Evolutionary conservation across 441 rosid genomes (phyloP).

Genomic region (Kokia cookei): DNA sequence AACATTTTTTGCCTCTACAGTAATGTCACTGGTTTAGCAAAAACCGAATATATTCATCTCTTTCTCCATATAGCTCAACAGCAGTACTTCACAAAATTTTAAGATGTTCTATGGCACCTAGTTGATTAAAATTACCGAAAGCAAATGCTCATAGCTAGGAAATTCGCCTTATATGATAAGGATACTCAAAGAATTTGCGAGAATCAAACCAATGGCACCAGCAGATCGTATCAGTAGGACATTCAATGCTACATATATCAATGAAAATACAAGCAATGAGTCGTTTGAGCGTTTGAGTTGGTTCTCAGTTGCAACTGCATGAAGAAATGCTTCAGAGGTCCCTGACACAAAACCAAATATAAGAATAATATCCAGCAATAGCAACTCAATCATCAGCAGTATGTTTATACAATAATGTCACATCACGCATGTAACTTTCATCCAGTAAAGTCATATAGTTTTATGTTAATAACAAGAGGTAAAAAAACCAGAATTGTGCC

Average conservation of each 20-base stretch:
- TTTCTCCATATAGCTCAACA: not conserved
- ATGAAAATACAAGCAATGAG: constrained; percentile 66
- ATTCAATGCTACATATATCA: constrained; percentile 49
- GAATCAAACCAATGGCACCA: constrained; percentile 82
- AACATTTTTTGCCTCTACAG: not conserved
- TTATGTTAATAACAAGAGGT: not conserved
- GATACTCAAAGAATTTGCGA: constrained; percentile 90
- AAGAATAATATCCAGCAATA: not conserved
- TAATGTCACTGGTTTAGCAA: not conserved
- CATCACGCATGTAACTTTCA: not conserved
- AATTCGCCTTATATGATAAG: constrained; percentile 19
- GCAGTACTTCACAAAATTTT: not conserved
- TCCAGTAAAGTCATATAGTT: not conserved
- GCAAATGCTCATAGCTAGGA: not conserved
- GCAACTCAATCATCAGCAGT: not conserved
- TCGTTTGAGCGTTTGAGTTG: constrained; percentile 79
- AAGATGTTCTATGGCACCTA: not conserved
- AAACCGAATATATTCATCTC: not conserved
- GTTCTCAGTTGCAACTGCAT: constrained; percentile 79
- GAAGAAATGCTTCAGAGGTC: constrained; percentile 92
- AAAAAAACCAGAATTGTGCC: not conserved
- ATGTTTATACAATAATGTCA: not conserved
- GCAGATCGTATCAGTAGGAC: constrained; percentile 58
- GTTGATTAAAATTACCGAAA: not conserved
- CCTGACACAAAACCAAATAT: constrained; percentile 42